Base-by-base conservation (phyloP, 116 monocot genomes). In the Iris pallida region DNA sequence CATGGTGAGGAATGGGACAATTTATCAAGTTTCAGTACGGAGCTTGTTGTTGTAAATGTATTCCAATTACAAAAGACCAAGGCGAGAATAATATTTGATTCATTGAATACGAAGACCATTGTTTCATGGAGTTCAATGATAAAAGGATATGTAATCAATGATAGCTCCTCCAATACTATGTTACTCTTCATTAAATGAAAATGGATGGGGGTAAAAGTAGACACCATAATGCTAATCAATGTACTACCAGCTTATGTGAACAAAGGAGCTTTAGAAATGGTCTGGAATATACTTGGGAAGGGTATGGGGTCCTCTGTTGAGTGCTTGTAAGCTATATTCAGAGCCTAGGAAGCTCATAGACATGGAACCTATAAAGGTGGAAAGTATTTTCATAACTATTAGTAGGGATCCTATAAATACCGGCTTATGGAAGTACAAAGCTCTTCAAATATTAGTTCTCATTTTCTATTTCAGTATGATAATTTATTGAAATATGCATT, bases 81-180 rank as follows among this genome's bases (percentile, higher is more conserved):
- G 4, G 88, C 78, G 42, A 52, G 59, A 10, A 5, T 7, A 14
- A 47, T 84, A 59, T 88, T 88, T 61, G 62, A 78, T 44, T 19
- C 44, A 7, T 72, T 84, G 72, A 41, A 64, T 19, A 71, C 45
- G 11, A 78, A 17, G 60, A 82, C 76, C 0, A 45, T 68, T 40
- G 76, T 83, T n/a, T 85, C 91, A 16, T 91, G 87, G 91, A 91
- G 85, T 74, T 82, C 84, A 19, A 77, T 91, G 67, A 78, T 91
- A 9, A 69, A 82, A 45, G 91, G 82, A 17, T 87, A 73, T 68
- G 80, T 87, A 19, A 80, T 80, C n/a, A 53, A 63, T 48, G 74
- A 67, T 17, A 65, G 57, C 47, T 68, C 69, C 8, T 87, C 73
- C 58, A 82, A 84, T 46, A 87, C 84, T 4, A 30, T 91, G 44